Percentiles rank a stretch among this genome's conserved stretches.
These are phyloP conservation scores for Fonsecaea erecta DNA, from an alignment of 2,329 filamentous ascomycete species.

Conservation along the genomic window DNA sequence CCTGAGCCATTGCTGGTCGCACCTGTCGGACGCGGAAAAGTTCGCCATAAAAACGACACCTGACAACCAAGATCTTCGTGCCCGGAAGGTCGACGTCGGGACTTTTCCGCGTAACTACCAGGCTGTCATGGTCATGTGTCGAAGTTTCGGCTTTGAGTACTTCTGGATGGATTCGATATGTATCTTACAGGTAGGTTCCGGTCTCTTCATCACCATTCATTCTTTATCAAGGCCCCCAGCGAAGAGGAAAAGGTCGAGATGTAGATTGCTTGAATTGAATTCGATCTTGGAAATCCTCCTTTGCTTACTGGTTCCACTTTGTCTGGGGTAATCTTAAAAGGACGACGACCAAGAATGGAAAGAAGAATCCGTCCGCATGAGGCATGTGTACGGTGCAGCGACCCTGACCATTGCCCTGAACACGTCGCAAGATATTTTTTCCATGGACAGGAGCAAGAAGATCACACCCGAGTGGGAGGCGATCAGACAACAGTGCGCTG, in stretches of 20 bases:
- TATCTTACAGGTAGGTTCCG: background rate
- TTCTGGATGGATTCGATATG: background rate
- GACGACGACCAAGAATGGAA: background rate
- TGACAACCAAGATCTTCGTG: background rate
- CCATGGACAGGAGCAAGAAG: background rate
- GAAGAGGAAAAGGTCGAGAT: no score
- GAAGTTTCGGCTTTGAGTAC: background rate
- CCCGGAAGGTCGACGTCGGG: background rate
- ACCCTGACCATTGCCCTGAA: background rate
- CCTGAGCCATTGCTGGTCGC: background rate
- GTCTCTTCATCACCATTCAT: background rate
- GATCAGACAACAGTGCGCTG: background rate
- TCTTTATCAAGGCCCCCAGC: no score
- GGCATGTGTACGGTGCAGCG: background rate
- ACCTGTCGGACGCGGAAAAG: background rate
- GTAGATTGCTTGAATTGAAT: no score
- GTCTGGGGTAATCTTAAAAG: no score
- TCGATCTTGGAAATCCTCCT: no score
- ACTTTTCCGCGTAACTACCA: background rate
- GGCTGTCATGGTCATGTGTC: background rate
- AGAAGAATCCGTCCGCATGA: background rate
- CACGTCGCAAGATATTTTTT: background rate
- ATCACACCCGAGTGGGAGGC: background rate
- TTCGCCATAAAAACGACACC: background rate
- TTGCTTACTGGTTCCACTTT: no score